Conservation (phyloP, 2,329 filamentous ascomycete species). For the Cercospora beticola region DNA sequence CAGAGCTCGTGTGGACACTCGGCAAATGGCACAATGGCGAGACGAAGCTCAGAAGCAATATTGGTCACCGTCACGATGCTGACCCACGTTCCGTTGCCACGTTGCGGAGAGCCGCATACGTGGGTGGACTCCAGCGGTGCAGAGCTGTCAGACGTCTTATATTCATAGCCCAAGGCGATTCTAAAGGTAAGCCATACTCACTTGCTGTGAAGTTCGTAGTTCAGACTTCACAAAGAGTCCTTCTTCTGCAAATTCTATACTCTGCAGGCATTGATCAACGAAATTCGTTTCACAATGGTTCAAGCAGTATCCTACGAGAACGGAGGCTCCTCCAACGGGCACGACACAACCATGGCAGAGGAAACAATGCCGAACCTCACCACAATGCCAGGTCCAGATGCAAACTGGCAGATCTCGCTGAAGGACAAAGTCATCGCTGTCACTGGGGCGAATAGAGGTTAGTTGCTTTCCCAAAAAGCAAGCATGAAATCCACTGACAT, state of each 20-base stretch:
- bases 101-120: not conserved
- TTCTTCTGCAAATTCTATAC: not conserved
- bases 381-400: conserved; percentile 47
- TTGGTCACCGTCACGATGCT: not conserved
- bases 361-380: conserved; percentile 37
- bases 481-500: not conserved
- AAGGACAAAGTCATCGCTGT: conserved; percentile 45
- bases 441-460: conserved; percentile 37
- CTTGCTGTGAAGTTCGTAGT: not conserved
- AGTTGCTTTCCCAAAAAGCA: not conserved
- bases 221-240: not conserved
- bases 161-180: not conserved
- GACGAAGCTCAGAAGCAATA: not conserved
- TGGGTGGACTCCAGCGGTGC: not conserved
- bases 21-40: not conserved
- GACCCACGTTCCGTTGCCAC: not conserved
- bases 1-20: not conserved
- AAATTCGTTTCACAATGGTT: conserved; percentile 23
- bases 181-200: not conserved
- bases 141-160: not conserved
- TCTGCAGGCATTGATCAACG: not conserved
- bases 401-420: conserved; percentile 49
- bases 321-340: conserved; percentile 25
- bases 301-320: conserved; percentile 28
- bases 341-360: conserved; percentile 18